A percentile compares a stretch with the other conserved stretches of the same genome.
Conservation (phyloP, 441 rosid genomes). For the Adansonia gregorii region DNA sequence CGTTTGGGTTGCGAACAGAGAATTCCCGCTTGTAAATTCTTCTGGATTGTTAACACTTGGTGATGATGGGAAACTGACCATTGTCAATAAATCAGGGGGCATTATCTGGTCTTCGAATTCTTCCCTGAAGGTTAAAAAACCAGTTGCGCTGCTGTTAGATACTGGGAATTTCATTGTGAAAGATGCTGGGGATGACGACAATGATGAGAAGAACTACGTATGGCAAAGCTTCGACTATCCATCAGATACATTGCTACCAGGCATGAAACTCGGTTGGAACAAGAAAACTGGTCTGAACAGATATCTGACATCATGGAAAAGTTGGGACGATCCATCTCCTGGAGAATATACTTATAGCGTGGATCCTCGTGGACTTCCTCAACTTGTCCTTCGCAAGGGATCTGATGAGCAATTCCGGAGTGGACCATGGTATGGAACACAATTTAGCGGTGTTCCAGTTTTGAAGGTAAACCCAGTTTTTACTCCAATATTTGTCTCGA, state of each 20-base stretch:
- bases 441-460: constrained; percentile 24
- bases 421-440: constrained; percentile 27
- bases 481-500: constrained; percentile 22
- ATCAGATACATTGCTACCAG: constrained; percentile 18
- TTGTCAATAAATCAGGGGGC: constrained; percentile 29
- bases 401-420: constrained; percentile 19
- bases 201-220: not conserved
- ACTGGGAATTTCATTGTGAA: constrained; percentile 34
- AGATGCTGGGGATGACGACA: not conserved
- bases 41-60: constrained; percentile 32
- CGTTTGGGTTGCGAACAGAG: constrained; percentile 47
- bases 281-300: constrained; percentile 20
- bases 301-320: constrained; percentile 28
- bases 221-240: constrained; percentile 36
- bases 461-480: constrained; percentile 27
- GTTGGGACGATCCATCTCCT: constrained; percentile 23
- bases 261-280: constrained; percentile 34
- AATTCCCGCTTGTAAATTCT: constrained; percentile 28
- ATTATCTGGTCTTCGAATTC: constrained; percentile 39
- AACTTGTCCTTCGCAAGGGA: constrained; percentile 41
- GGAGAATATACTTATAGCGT: constrained; percentile 22
- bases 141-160: constrained; percentile 37
- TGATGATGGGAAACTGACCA: constrained; percentile 36
- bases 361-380: constrained; percentile 18
- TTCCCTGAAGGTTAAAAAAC: constrained; percentile 22